Evolutionary conservation across 1,284 basidiomycete species (phyloP), one percentile per base, ranked within the genome.

Genomic region (Tremellales sp.): DNA sequence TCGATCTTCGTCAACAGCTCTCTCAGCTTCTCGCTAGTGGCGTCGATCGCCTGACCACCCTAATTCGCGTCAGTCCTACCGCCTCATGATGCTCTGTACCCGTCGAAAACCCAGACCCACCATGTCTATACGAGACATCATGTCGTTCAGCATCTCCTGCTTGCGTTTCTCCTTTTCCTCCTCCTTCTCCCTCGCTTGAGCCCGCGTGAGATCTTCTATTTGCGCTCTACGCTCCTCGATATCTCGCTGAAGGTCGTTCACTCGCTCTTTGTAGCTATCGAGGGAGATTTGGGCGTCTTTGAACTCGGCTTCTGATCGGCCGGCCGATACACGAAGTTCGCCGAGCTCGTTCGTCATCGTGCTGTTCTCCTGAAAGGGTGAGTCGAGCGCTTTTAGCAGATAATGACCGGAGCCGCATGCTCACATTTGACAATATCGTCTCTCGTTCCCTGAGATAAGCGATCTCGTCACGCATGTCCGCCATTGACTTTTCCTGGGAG

Each of bases 101-200:
- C 25, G 11, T n/a, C n/a, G n/a, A n/a, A n/a, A n/a, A n/a, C n/a
- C n/a, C 4, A n/a, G 13, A 17, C 84, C 67, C 64, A 92, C 91
- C 61, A 87, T 83, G 77, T 93, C 93, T 65, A 98, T 96, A 75
- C 96, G 94, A 54, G 93, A 90, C 93, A 99, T 97, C 91, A 99
- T 96, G 60, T 94, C 80, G n/a, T 89, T 92, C 87, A 99, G 91
- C 81, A 96, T 96, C 77, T 97, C 94, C 65, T 96, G 92, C 76
- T 97, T 98, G 74, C 90, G 85, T 79, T 91, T 94, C 79, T 98
- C 94, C 78, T 96, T 97, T 70, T 94, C 94, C 72, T 97, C 94
- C 62, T 93, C 89, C 77, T 89, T 91, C 73, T 92, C 87, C 25
- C 83, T 81, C 23, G 78, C 77, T 75, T 88, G 89, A 57, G 89